These are phyloP conservation scores for Thalassiosira exigua DNA, from an alignment of 352 stramenopile species.

Conservation along the genomic window DNA sequence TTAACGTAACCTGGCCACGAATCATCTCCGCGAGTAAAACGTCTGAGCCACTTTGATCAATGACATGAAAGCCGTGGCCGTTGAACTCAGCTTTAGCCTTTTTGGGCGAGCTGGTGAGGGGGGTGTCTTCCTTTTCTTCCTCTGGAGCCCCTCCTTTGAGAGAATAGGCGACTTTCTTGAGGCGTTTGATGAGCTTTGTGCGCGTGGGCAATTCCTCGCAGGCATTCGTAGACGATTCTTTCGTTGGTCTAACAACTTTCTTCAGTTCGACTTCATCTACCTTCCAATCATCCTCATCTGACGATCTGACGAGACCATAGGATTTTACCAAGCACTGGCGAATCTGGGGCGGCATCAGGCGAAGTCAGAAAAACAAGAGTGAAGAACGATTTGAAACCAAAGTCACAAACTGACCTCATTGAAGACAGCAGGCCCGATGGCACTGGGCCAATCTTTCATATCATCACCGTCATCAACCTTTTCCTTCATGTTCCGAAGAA, in stretches of 20 bases:
- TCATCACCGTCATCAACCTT: conserved; percentile 21
- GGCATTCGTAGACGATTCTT: conserved; percentile 18
- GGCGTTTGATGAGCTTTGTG: conserved; percentile 74
- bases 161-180: conserved; percentile 63
- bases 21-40: conserved; percentile 77
- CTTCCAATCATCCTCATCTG: conserved; percentile 45
- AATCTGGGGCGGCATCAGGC: conserved; percentile 7
- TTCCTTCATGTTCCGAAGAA: conserved; percentile 43
- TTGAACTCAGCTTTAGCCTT: conserved; percentile 14
- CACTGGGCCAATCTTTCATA: neutral
- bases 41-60: conserved; percentile 74
- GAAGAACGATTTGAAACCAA: neutral
- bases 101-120: neutral
- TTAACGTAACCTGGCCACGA: conserved; percentile 41
- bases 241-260: conserved; percentile 18
- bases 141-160: conserved; percentile 31
- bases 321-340: conserved; percentile 59
- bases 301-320: conserved; percentile 52
- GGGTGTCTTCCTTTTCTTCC: conserved; percentile 42
- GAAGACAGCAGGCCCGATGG: neutral
- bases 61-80: conserved; percentile 51
- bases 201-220: conserved; percentile 63
- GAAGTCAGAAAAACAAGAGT: conserved; percentile 1
- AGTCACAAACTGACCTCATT: conserved; percentile 42
- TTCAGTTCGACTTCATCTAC: conserved; percentile 58